Percentiles rank a stretch among this genome's conserved stretches.
These are phyloP conservation scores for Tuber aestivum DNA, from an alignment of 495 filamentous ascomycete genomes.

Conservation along the genomic window DNA sequence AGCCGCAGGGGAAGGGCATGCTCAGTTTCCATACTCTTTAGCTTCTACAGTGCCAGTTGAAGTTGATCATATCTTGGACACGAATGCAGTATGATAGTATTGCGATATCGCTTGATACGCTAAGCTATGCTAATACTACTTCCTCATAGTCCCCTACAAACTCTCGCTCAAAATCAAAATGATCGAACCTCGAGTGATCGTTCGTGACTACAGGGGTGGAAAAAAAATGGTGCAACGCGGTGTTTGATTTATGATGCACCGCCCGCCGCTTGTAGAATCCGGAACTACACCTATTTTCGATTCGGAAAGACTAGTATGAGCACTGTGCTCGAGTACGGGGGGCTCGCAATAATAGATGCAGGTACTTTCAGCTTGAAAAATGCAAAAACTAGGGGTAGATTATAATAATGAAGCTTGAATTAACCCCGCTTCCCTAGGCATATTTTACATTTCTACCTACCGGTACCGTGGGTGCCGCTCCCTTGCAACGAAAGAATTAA, in stretches of 20 bases:
- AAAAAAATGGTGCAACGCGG: no score
- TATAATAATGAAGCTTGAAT: not conserved
- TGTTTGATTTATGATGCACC: no score
- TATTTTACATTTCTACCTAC: constrained; percentile 14
- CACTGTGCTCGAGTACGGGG: no score
- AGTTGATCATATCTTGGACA: not conserved
- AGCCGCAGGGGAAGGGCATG: not conserved
- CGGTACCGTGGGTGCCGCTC: no score
- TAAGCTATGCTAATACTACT: not conserved
- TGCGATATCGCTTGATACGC: not conserved
- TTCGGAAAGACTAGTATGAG: no score
- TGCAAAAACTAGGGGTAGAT: no score
- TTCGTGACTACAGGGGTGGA: not conserved
- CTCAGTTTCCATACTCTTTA: not conserved
- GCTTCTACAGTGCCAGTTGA: not conserved
- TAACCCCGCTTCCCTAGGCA: not conserved
- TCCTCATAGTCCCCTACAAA: not conserved
- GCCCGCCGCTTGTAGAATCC: no score
- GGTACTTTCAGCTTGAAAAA: no score
- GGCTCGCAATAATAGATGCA: no score
- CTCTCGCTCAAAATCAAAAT: not conserved
- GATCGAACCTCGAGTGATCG: not conserved
- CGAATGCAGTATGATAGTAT: not conserved
- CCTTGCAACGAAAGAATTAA: not conserved
- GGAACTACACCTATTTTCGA: no score